Percentiles rank a stretch among this genome's conserved stretches.
Evolutionary conservation across 495 filamentous ascomycete genomes (phyloP).

Genomic region (Cenococcum geophilum): DNA sequence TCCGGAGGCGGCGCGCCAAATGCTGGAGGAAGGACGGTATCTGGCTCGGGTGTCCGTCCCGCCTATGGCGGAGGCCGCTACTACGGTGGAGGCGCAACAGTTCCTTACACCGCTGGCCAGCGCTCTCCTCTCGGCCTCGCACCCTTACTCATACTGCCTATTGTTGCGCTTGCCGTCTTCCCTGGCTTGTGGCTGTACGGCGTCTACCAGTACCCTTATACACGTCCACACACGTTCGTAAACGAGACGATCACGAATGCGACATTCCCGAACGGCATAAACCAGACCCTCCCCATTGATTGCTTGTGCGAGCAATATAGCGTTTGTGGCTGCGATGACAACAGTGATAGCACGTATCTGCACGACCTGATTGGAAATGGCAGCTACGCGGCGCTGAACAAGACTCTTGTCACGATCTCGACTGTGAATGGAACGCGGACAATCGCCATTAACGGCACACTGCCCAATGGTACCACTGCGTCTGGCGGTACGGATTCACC

Average conservation of each 20-base stretch:
- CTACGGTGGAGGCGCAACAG: constrained; percentile 69
- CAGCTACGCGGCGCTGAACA: constrained; percentile 52
- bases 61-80: constrained; percentile 60
- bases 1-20: constrained; percentile 34
- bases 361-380: constrained; percentile 63
- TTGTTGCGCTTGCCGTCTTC: constrained; percentile 52
- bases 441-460: constrained; percentile 76
- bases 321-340: constrained; percentile 80
- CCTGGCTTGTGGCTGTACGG: constrained; percentile 59
- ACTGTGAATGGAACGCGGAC: constrained; percentile 68
- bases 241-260: constrained; percentile 43
- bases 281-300: constrained; percentile 63
- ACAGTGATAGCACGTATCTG: constrained; percentile 53
- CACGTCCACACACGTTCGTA: constrained; percentile 54
- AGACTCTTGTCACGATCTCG: constrained; percentile 55
- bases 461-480: constrained; percentile 77
- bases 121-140: constrained; percentile 53
- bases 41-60: constrained; percentile 58
- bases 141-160: constrained; percentile 48
- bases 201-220: constrained; percentile 65
- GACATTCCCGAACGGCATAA: constrained; percentile 42
- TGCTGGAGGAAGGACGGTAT: constrained; percentile 57
- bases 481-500: constrained; percentile 49
- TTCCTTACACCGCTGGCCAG: constrained; percentile 61
- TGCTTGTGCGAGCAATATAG: constrained; percentile 67